Conservation (phyloP, 2,329 filamentous ascomycete species). For the Plectosphaerella plurivora region DNA sequence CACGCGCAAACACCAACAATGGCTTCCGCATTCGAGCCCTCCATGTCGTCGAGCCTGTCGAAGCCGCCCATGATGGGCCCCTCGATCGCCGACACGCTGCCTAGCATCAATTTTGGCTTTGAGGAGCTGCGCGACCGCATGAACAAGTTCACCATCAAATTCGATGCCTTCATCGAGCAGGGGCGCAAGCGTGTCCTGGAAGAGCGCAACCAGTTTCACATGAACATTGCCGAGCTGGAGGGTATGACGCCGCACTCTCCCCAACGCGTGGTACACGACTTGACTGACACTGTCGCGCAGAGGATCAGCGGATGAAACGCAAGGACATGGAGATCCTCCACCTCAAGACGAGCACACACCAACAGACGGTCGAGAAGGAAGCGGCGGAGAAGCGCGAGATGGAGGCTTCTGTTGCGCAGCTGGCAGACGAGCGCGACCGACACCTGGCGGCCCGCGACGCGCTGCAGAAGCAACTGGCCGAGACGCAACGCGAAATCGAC, state of each 20-base stretch:
- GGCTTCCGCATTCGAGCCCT: conserved; percentile 62
- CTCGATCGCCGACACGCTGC: conserved; percentile 73
- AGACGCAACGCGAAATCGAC: conserved; percentile 67
- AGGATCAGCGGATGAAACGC: conserved; percentile 87
- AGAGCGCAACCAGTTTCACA: conserved; percentile 89
- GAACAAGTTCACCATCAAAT: conserved; percentile 83
- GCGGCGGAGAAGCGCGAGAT: conserved; percentile 73
- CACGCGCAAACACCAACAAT: conserved; percentile 28
- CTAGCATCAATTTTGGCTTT: conserved; percentile 91
- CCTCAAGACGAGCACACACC: conserved; percentile 65
- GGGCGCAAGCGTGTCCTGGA: conserved; percentile 86
- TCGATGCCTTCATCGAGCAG: conserved; percentile 91
- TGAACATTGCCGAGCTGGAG: conserved; percentile 84
- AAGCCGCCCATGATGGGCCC: conserved; percentile 54
- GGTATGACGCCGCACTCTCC: conserved; percentile 48
- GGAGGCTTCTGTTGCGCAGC: conserved; percentile 55
- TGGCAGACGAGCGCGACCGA: conserved; percentile 56
- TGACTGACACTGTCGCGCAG: conserved; percentile 37
- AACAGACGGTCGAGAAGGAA: conserved; percentile 73
- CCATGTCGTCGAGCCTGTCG: conserved; percentile 58
- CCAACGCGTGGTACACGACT: not conserved
- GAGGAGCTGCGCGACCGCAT: conserved; percentile 94
- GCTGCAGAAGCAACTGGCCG: conserved; percentile 57
- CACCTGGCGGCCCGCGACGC: conserved; percentile 53
- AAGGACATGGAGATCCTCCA: conserved; percentile 81